A percentile compares a stretch with the other conserved stretches of the same genome.
Conservation (phyloP, 441 rosid genomes). For the Theobroma grandiflorum region DNA sequence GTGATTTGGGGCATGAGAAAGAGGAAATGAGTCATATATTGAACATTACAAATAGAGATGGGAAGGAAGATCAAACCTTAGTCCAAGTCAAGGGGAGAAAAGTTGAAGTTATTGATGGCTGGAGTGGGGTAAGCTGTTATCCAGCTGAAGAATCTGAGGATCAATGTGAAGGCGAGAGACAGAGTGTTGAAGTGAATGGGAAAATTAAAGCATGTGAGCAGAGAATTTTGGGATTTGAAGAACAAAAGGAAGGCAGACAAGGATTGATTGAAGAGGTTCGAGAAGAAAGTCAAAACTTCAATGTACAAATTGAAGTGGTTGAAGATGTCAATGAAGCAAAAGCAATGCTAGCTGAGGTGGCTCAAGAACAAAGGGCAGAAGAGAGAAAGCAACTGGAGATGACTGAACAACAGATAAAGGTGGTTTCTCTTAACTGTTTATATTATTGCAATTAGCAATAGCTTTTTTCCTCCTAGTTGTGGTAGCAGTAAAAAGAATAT, state of each 20-base stretch:
- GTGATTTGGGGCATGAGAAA: constrained; percentile 16
- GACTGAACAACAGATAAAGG: constrained; percentile 21
- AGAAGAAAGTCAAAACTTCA: not conserved
- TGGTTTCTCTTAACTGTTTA: not conserved
- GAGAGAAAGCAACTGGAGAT: constrained; percentile 2
- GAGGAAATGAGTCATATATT: not conserved
- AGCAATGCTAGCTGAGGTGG: not conserved
- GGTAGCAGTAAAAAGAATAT: not conserved
- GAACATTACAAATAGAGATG: constrained; percentile 16
- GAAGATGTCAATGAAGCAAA: not conserved
- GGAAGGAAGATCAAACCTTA: constrained; percentile 11
- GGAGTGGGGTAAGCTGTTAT: not conserved
- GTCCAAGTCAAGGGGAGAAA: not conserved
- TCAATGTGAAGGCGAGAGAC: not conserved
- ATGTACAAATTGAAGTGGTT: not conserved
- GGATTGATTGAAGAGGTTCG: not conserved
- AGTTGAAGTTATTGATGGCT: not conserved
- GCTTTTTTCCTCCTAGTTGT: not conserved
- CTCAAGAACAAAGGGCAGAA: not conserved
- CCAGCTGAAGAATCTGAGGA: constrained; percentile 13
- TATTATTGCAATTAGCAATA: not conserved
- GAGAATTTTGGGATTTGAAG: not conserved
- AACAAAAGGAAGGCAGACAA: not conserved
- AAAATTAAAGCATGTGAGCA: not conserved
- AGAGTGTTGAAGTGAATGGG: not conserved